Conservation (phyloP, 2,329 filamentous ascomycete genomes). For the Fusarium guadeloupense region DNA sequence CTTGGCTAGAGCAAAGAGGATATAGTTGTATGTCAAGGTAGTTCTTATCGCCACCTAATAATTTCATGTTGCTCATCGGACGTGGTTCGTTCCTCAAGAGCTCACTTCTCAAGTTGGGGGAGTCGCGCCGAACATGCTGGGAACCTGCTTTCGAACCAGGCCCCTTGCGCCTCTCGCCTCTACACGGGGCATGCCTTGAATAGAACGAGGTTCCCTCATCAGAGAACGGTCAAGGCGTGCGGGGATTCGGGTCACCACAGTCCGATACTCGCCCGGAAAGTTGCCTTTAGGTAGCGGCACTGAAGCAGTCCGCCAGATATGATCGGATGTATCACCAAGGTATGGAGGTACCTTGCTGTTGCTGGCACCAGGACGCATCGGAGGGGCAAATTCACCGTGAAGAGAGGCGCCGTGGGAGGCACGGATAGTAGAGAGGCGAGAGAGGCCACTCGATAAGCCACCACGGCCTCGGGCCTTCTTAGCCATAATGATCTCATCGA, state of each 20-base stretch:
- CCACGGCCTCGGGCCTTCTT: conserved; percentile 75
- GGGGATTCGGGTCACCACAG: conserved; percentile 73
- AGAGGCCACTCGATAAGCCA: conserved; percentile 71
- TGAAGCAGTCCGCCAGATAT: conserved; percentile 78
- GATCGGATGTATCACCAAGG: conserved; percentile 77
- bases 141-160: conserved; percentile 66
- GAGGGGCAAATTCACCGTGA: conserved; percentile 50
- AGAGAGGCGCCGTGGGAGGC: conserved; percentile 62
- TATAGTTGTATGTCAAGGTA: not conserved
- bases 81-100: not conserved
- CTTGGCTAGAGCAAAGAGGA: not conserved
- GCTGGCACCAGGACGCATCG: conserved; percentile 43
- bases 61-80: conserved; percentile 4
- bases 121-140: conserved; percentile 57
- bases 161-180: conserved; percentile 61
- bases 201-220: conserved; percentile 91
- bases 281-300: conserved; percentile 69
- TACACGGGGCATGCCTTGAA: conserved; percentile 82
- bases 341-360: conserved; percentile 63
- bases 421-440: conserved; percentile 67
- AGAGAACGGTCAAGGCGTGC: conserved; percentile 84
- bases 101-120: conserved; percentile 48
- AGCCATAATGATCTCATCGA: conserved; percentile 84
- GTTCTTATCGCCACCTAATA: not conserved
- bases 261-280: conserved; percentile 70